A percentile compares a stretch with the other conserved stretches of the same genome.
phyloP scores from a whole-genome alignment of 2,329 filamentous ascomycete species.

The Mollisiaceae sp. region DNA sequence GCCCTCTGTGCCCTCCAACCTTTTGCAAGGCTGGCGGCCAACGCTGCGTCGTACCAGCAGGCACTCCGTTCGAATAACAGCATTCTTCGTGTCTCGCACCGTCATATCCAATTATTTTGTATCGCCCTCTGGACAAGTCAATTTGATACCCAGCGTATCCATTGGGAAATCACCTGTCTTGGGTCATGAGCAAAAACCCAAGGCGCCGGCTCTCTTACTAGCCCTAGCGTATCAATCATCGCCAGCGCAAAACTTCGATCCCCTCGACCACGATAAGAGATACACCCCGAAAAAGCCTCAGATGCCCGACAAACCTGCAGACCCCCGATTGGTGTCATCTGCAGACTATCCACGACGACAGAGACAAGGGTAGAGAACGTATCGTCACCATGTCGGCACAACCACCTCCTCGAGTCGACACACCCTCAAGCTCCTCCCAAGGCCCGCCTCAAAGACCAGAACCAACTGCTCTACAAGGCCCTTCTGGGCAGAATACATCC shows the following conservation, averaged over 20 bases:
- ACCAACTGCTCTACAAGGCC: constrained; percentile 35
- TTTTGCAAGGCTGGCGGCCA: constrained; percentile 1
- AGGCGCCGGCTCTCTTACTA: constrained; percentile 9
- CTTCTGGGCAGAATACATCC: constrained; percentile 22
- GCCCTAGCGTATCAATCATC: constrained; percentile 13
- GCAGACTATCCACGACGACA: background rate
- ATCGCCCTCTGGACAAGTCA: background rate
- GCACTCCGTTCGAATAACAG: background rate
- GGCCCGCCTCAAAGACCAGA: constrained; percentile 33
- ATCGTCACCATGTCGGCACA: constrained; percentile 32
- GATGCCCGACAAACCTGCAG: background rate
- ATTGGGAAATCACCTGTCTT: background rate
- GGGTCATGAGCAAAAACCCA: background rate
- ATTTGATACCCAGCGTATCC: background rate
- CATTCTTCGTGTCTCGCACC: background rate
- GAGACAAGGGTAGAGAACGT: background rate
- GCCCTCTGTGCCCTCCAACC: background rate
- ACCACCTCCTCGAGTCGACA: constrained; percentile 26
- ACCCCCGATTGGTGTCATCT: background rate
- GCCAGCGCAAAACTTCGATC: constrained; percentile 10
- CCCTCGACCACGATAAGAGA: background rate
- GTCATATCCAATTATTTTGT: background rate
- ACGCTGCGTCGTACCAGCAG: background rate
- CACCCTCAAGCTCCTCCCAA: constrained; percentile 23
- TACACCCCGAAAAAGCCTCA: constrained; percentile 1